Percentiles rank a stretch among this genome's conserved stretches.
phyloP scores from a whole-genome alignment of 208 protist species.

The Leishmania tropica region DNA sequence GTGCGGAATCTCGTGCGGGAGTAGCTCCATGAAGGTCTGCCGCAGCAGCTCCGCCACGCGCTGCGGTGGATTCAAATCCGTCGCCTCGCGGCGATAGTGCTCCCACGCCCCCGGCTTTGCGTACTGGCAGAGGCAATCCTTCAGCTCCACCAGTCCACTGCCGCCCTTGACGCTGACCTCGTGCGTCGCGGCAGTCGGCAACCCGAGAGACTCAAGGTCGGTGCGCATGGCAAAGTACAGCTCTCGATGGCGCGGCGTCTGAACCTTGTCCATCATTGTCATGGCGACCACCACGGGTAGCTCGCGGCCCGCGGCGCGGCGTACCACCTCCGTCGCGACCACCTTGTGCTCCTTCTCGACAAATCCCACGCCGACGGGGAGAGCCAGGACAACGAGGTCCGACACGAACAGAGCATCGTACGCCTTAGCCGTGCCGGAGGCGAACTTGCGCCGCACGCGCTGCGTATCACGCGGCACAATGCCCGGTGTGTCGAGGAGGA shows the following conservation, averaged over 20 bases:
- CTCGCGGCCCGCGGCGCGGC: conserved; percentile 68
- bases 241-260: conserved; percentile 85
- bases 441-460: conserved; percentile 58
- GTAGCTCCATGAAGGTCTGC: conserved; percentile 82
- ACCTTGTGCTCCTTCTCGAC: conserved; percentile 83
- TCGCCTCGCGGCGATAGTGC: conserved; percentile 68
- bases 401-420: conserved; percentile 85
- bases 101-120: conserved; percentile 73
- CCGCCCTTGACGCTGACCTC: conserved; percentile 89
- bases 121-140: conserved; percentile 85
- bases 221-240: conserved; percentile 90
- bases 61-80: conserved; percentile 68
- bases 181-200: conserved; percentile 64
- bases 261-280: conserved; percentile 92
- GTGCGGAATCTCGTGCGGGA: conserved; percentile 90
- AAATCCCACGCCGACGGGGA: conserved; percentile 85
- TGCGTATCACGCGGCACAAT: conserved; percentile 46
- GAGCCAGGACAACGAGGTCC: conserved; percentile 78
- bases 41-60: conserved; percentile 82
- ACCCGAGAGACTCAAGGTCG: conserved; percentile 74
- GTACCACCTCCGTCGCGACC: conserved; percentile 70
- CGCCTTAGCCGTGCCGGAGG: conserved; percentile 54
- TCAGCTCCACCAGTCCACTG: conserved; percentile 86
- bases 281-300: conserved; percentile 83
- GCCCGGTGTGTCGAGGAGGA: conserved; percentile 89